Conservation (phyloP, 2,329 filamentous ascomycete genomes). For the Calonectria multiphialidica region DNA sequence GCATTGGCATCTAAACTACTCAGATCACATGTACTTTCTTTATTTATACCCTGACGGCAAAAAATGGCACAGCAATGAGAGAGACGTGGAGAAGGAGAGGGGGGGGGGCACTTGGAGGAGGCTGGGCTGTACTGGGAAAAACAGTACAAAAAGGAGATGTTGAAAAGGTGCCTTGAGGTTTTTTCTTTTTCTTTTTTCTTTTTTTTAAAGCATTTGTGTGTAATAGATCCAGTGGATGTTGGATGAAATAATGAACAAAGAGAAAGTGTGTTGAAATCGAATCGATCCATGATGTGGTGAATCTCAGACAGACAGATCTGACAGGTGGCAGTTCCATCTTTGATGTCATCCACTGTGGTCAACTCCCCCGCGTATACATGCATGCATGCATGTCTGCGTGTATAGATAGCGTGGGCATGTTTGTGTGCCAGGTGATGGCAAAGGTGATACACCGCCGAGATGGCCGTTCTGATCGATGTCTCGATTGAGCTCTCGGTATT, state of each 20-base stretch:
- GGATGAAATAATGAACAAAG: not conserved
- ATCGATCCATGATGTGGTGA: not conserved
- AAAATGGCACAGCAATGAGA: not conserved
- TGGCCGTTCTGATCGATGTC: not conserved
- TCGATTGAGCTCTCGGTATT: not conserved
- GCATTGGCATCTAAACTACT: not conserved
- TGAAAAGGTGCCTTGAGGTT: not conserved
- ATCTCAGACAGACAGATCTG: not conserved
- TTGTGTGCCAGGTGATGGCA: not conserved
- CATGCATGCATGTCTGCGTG: not conserved
- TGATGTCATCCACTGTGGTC: too few species aligned
- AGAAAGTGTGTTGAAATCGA: not conserved
- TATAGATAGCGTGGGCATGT: not conserved
- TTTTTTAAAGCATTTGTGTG: not conserved
- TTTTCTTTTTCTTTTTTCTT: too few species aligned
- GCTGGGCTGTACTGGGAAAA: not conserved
- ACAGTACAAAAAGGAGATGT: not conserved
- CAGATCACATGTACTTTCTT: slow-evolving; percentile 5
- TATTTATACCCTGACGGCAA: not conserved
- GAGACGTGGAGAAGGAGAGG: not conserved
- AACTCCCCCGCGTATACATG: not conserved
- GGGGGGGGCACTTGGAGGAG: not conserved
- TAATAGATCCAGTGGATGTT: not conserved
- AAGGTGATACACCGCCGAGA: not conserved
- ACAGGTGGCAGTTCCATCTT: not conserved